These are phyloP conservation scores for Kwoniella sp. DNA, from an alignment of 768 basidiomycete genomes.

Conservation along the genomic window DNA sequence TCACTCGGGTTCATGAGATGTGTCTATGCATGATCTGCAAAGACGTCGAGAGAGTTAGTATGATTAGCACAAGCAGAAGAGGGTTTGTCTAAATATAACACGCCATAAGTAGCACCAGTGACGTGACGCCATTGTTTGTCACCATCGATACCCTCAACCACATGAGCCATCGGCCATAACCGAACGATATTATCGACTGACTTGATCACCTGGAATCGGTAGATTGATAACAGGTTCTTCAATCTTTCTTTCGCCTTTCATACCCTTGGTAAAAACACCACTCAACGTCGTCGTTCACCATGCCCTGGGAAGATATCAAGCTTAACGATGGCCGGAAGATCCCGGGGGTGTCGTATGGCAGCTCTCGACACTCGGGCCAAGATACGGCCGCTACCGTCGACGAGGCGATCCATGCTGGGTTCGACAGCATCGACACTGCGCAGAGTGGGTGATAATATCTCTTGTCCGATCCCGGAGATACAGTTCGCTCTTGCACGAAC, in stretches of 20 bases:
- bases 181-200: too few species aligned
- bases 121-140: conserved; percentile 3
- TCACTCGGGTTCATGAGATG: too few species aligned
- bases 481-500: background rate
- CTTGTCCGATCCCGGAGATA: background rate
- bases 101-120: background rate
- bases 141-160: too few species aligned
- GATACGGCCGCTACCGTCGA: conserved; percentile 32
- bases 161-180: background rate
- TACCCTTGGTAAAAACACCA: conserved; percentile 1
- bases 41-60: too few species aligned
- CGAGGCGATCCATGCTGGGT: conserved; percentile 46
- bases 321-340: conserved; percentile 48
- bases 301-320: conserved; percentile 32
- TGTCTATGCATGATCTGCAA: too few species aligned
- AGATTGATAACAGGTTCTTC: too few species aligned
- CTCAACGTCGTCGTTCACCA: conserved; percentile 1
- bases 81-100: too few species aligned
- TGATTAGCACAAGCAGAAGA: too few species aligned
- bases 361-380: conserved; percentile 19
- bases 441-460: conserved; percentile 23
- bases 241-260: background rate
- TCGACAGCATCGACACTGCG: conserved; percentile 51
- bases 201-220: too few species aligned
- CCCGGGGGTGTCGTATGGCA: conserved; percentile 46